Evolutionary conservation across 345 rosid genomes (phyloP).

Genomic region (Brassica cretica): DNA sequence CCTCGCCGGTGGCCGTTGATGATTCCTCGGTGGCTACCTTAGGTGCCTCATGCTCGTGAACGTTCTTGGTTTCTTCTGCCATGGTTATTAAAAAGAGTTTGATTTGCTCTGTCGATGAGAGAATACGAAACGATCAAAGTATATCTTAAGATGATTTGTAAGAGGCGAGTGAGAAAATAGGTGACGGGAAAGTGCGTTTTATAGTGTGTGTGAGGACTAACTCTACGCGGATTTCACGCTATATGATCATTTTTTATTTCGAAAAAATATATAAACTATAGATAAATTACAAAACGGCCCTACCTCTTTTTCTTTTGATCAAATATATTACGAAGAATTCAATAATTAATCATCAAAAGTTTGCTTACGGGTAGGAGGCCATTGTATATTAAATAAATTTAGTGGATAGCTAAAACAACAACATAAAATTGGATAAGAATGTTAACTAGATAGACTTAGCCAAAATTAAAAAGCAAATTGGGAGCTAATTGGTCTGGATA

Average conservation of each 20-base stretch:
- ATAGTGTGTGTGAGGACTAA: conserved; percentile 20
- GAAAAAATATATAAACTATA: not conserved
- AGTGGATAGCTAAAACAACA: too few relatives aligned
- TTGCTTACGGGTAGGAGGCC: conserved; percentile 28
- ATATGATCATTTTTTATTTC: not conserved
- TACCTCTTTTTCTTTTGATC: not conserved
- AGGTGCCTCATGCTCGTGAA: conserved; percentile 47
- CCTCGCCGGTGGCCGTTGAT: conserved; percentile 43
- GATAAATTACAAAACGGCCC: conserved; percentile 14
- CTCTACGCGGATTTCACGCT: conserved; percentile 41
- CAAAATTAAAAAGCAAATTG: not conserved
- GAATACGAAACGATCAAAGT: not conserved
- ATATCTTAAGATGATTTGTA: not conserved
- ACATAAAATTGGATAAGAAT: not conserved
- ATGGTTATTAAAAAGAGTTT: conserved; percentile 27
- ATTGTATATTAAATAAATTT: not conserved
- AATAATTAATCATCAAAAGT: not conserved
- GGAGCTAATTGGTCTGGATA: not conserved
- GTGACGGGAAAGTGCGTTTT: conserved; percentile 13
- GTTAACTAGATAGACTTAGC: not conserved
- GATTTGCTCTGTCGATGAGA: not conserved
- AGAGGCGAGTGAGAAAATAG: not conserved
- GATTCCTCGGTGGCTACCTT: conserved; percentile 31
- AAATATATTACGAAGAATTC: not conserved
- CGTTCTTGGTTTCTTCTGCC: conserved; percentile 59